Evolutionary conservation across 306 rosid genomes (phyloP).

Genomic region (Crataegus laevigata): DNA sequence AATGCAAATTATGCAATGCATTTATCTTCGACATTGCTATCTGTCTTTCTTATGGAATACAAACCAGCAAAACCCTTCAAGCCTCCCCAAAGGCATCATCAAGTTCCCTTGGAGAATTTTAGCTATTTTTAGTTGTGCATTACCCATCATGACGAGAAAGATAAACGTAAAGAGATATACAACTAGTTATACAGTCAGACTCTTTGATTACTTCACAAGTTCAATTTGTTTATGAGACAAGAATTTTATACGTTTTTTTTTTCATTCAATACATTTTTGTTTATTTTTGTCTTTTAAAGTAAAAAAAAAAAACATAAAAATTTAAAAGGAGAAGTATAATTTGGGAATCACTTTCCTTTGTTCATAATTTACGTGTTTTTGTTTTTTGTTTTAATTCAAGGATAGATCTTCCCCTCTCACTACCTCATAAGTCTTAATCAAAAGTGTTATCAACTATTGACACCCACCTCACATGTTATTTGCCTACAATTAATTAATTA

Average conservation of each 20-base stretch:
- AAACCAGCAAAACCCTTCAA: slow-evolving; percentile 12
- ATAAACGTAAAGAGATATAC: no score
- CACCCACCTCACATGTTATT: slow-evolving; percentile 13
- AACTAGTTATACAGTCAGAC: no score
- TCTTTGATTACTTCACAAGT: no score
- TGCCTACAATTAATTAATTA: background rate
- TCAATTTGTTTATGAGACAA: no score
- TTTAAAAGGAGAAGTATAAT: no score
- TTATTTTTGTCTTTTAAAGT: no score
- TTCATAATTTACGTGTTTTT: no score
- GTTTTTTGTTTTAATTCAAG: slow-evolving; percentile 14
- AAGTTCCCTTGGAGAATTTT: background rate
- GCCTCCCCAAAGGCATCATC: slow-evolving; percentile 21
- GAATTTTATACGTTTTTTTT: no score
- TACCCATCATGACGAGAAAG: no score
- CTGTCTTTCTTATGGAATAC: slow-evolving; percentile 21
- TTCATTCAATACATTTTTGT: no score
- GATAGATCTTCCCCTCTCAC: slow-evolving; percentile 17
- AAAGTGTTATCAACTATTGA: slow-evolving; percentile 18
- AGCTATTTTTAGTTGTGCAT: background rate
- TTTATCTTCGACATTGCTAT: slow-evolving; percentile 10
- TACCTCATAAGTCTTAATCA: slow-evolving; percentile 33
- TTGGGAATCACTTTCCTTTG: no score
- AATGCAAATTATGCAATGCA: slow-evolving; percentile 32
- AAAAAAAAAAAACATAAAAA: no score